phyloP scores from a whole-genome alignment of 2,329 filamentous ascomycete species.

The Colletotrichum higginsianum region DNA sequence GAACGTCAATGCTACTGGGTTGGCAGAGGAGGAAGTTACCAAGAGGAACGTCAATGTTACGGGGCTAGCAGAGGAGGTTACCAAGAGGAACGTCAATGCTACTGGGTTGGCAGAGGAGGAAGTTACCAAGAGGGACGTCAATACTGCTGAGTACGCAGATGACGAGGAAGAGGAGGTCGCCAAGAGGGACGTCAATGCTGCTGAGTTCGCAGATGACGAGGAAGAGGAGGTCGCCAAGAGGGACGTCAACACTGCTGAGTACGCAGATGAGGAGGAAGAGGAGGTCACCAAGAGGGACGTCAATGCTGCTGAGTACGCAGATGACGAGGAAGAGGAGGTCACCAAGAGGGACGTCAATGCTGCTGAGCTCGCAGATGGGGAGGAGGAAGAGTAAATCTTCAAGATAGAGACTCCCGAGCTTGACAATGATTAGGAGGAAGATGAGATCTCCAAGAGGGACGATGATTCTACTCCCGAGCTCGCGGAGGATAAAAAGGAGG shows the following conservation, averaged over 20 bases:
- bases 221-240: constrained; percentile 20
- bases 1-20: neutral
- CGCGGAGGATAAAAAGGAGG: constrained; percentile 11
- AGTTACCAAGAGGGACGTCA: no score
- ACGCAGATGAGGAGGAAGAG: neutral
- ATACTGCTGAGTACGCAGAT: no score
- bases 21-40: neutral
- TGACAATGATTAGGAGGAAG: constrained; percentile 21
- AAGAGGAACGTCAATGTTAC: no score
- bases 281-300: constrained; percentile 11
- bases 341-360: constrained; percentile 6
- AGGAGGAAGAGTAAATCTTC: neutral
- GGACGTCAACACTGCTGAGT: neutral
- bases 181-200: neutral
- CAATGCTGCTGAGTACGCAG: neutral
- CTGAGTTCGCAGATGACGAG: neutral
- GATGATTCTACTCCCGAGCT: neutral
- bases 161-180: neutral
- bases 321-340: constrained; percentile 19
- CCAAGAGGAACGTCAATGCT: neutral
- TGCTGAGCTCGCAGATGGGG: neutral
- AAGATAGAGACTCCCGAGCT: constrained; percentile 20
- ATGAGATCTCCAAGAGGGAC: constrained; percentile 19
- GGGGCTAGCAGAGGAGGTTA: no score
- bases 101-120: neutral